Evolutionary conservation across 345 rosid species (phyloP).

Genomic region (Brassica cretica): DNA sequence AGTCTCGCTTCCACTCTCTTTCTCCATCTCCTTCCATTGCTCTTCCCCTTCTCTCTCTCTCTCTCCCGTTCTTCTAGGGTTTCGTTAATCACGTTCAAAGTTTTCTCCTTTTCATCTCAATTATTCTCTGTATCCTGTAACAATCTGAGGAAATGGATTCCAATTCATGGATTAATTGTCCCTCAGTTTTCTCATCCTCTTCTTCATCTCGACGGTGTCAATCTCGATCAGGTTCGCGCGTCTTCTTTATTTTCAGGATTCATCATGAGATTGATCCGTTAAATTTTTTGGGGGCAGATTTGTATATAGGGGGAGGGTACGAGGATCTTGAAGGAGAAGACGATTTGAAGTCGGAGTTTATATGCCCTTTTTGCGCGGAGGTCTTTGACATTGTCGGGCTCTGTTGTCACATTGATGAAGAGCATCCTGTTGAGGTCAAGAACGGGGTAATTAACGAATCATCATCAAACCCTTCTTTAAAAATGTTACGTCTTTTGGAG

Average conservation of each 20-base stretch:
- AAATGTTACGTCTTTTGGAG: not conserved
- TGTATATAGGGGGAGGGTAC: conserved; percentile 51
- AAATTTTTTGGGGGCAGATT: conserved; percentile 43
- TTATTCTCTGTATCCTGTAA: not conserved
- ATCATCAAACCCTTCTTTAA: not conserved
- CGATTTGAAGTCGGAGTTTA: conserved; percentile 60
- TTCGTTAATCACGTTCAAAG: conserved; percentile 16
- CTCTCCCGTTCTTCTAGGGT: conserved; percentile 33
- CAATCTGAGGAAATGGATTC: conserved; percentile 32
- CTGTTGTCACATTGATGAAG: conserved; percentile 86
- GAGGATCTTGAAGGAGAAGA: conserved; percentile 65
- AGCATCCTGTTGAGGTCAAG: conserved; percentile 81
- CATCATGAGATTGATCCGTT: conserved; percentile 4
- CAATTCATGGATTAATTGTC: conserved; percentile 38
- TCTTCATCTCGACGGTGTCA: conserved; percentile 33
- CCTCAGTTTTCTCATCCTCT: conserved; percentile 38
- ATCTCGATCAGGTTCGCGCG: conserved; percentile 38
- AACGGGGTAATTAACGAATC: conserved; percentile 59
- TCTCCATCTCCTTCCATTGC: conserved; percentile 9
- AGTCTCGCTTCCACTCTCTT: conserved; percentile 36
- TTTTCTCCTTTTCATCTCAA: conserved; percentile 4
- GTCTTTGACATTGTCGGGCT: conserved; percentile 86
- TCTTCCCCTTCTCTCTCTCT: not conserved
- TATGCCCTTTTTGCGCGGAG: conserved; percentile 82
- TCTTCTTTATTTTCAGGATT: not conserved